These are phyloP conservation scores for Hypoxylon sp. DNA, from an alignment of 2,329 filamentous ascomycete genomes.

Conservation along the genomic window DNA sequence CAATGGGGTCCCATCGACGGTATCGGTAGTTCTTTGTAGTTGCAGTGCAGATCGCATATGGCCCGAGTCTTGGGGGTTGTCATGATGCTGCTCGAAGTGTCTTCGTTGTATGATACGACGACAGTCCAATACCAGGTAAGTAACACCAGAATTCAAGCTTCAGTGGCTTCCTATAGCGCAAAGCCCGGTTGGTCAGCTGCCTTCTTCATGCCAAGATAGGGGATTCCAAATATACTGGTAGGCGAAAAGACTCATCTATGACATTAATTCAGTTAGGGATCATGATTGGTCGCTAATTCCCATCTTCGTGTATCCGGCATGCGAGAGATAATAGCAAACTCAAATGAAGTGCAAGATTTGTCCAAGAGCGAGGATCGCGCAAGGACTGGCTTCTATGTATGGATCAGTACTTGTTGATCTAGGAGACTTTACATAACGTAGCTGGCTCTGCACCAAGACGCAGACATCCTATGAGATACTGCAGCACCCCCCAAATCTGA, in stretches of 20 bases:
- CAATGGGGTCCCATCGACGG: background rate
- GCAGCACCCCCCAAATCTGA: too few relatives aligned
- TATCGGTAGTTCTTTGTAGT: conserved; percentile 6
- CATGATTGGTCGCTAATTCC: background rate
- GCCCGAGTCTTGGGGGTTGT: background rate
- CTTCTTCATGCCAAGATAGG: background rate
- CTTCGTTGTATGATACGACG: background rate
- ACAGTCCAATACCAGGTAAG: background rate
- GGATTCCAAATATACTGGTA: background rate
- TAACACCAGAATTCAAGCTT: background rate
- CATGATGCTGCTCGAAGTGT: background rate
- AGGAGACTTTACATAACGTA: background rate
- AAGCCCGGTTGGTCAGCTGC: background rate
- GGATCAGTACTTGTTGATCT: background rate
- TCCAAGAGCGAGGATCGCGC: background rate
- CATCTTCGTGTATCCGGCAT: background rate
- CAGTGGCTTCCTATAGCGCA: background rate
- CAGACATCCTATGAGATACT: background rate
- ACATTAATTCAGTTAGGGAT: background rate
- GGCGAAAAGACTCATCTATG: background rate
- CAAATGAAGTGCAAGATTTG: background rate
- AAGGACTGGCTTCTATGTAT: background rate
- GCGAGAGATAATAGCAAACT: background rate
- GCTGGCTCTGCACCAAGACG: background rate
- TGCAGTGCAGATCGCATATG: background rate